Evolutionary conservation across 2,329 filamentous ascomycete species (phyloP).

Genomic region (Aureobasidium sp.): DNA sequence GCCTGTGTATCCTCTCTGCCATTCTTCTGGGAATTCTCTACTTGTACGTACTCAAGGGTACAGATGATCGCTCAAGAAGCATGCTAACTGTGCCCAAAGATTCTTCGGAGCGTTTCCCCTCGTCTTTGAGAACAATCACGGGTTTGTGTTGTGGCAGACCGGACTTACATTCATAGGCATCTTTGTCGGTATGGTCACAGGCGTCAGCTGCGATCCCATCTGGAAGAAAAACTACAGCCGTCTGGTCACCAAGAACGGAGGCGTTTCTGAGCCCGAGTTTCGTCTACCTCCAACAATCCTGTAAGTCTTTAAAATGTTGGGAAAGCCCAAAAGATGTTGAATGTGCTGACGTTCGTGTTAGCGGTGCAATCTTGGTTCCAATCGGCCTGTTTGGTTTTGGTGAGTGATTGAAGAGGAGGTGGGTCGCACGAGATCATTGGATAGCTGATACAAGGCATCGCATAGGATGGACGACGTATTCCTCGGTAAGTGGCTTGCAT

Average conservation of each 20-base stretch:
- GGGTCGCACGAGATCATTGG: background rate
- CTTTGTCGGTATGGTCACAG: conserved; percentile 59
- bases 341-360: conserved; percentile 36
- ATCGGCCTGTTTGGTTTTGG: conserved; percentile 82
- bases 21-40: conserved; percentile 84
- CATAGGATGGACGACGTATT: conserved; percentile 64
- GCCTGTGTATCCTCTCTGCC: conserved; percentile 74
- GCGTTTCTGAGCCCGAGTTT: conserved; percentile 75
- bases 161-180: conserved; percentile 74
- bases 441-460: background rate
- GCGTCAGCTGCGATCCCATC: conserved; percentile 56
- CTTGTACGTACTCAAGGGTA: conserved; percentile 35
- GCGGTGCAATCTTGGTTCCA: conserved; percentile 69
- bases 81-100: background rate
- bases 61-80: background rate
- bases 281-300: conserved; percentile 61
- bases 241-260: conserved; percentile 50
- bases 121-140: conserved; percentile 67
- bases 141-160: conserved; percentile 69
- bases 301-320: conserved; percentile 19
- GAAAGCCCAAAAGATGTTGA: conserved; percentile 14
- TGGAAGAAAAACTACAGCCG: conserved; percentile 53
- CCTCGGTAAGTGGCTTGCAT: conserved; percentile 52
- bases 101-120: conserved; percentile 74
- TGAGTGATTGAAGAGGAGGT: conserved; percentile 27